Evolutionary conservation across 2,329 filamentous ascomycete genomes (phyloP), one percentile per base, ranked within the genome.

Genomic region (Lachnellula suecica): DNA sequence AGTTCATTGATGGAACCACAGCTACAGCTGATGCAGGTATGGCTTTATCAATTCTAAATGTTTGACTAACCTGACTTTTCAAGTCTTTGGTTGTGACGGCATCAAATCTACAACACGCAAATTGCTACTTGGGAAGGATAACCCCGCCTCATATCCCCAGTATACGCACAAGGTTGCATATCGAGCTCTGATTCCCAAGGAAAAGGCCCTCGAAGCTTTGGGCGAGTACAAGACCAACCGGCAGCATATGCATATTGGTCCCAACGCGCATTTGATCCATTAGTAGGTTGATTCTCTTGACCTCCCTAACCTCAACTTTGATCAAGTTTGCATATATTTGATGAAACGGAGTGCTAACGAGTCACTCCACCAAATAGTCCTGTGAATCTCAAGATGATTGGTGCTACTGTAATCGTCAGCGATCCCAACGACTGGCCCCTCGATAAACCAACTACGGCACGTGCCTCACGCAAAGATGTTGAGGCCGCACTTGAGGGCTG

Each of bases 101-200:
- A 83, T 87, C 64, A 80, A 81, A 79, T 64, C 82, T 76, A 1
- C 70, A 70, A 7, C 71, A 77, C 5, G 73, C 79, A 5, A 74
- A 17, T 61, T 79, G 15, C 66, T 87, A 4, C 69, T 85, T 4
- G 79, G 77, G 0, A 63, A 71, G 2, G 65, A 72, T 4, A 67
- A 71, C 23, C 74, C 76, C 0, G 71, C 74, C 1, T 68, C 74
- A 0, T 63, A 73, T 20, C 72, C 82, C 0, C 62, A 70, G 1
- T 87, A 81, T 62, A 77, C 75, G 0, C 66, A 74, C 53, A 81
- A 84, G 56, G 79, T 79, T 63, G 83, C 79, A 34, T 87, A 83
- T 66, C 74, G 84, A 2, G 78, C 77, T 0, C 66, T 87, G 1
- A 71, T 86, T 2, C 79, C 83, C 0, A 86, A 87, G 75, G 68